Evolutionary conservation across 202 grass and related monocot species (phyloP).

Genomic region (Setaria viridis): DNA sequence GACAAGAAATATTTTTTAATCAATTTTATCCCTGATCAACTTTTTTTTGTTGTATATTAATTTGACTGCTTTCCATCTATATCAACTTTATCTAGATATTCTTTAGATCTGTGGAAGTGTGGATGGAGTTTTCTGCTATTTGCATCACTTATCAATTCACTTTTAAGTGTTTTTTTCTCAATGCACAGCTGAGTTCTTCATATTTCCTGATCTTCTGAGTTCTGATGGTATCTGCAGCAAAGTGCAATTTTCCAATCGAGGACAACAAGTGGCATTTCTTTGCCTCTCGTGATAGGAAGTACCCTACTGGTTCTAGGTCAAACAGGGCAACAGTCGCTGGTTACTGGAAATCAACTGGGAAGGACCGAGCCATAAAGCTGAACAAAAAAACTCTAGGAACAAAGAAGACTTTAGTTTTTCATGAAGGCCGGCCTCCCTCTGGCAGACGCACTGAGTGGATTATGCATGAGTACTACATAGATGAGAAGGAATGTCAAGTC

Average conservation of each 20-base stretch:
- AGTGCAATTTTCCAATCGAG: slow-evolving; percentile 59
- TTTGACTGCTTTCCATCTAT: slow-evolving; percentile 7
- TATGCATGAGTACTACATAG: slow-evolving; percentile 95
- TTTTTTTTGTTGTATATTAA: slow-evolving; percentile 29
- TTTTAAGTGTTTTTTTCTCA: neutral
- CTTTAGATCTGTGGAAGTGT: neutral
- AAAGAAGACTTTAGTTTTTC: slow-evolving; percentile 98
- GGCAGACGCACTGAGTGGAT: slow-evolving; percentile 89
- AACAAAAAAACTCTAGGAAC: slow-evolving; percentile 70
- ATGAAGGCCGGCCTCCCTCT: slow-evolving; percentile 79
- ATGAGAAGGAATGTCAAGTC: slow-evolving; percentile 69
- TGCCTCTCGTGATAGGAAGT: slow-evolving; percentile 72
- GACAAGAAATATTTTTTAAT: neutral
- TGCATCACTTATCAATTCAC: neutral
- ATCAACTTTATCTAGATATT: slow-evolving; percentile 28
- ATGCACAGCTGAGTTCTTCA: slow-evolving; percentile 4
- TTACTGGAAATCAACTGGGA: slow-evolving; percentile 98
- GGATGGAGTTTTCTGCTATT: neutral
- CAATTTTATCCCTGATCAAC: neutral
- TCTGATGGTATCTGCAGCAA: slow-evolving; percentile 58
- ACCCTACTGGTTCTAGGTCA: slow-evolving; percentile 75
- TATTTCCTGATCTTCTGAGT: slow-evolving; percentile 40
- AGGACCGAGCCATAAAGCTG: slow-evolving; percentile 69
- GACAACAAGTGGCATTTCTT: slow-evolving; percentile 99
- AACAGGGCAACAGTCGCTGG: slow-evolving; percentile 83